phyloP scores from a whole-genome alignment of 2,329 filamentous ascomycete genomes.

The Bipolaris gigantea region DNA sequence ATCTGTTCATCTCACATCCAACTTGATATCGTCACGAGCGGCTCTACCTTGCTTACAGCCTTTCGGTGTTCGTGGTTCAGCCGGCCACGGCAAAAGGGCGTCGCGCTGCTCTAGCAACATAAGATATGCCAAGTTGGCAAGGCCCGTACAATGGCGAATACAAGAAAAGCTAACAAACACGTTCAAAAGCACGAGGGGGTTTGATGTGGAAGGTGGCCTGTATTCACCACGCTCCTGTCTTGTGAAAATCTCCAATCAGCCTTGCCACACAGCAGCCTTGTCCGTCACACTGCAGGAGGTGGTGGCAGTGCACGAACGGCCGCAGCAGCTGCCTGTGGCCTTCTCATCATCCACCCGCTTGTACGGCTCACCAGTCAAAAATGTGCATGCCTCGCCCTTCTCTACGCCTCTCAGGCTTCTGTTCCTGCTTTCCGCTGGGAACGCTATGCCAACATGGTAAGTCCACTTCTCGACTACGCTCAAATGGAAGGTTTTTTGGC shows the following conservation, averaged over 20 bases:
- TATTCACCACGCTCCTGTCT: constrained; percentile 2
- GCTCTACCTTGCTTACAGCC: background rate
- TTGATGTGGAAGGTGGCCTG: constrained; percentile 2
- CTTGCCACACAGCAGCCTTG: constrained; percentile 9
- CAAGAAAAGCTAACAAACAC: background rate
- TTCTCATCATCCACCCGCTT: constrained; percentile 10
- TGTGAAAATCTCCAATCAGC: constrained; percentile 7
- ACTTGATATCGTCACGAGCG: background rate
- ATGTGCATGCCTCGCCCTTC: constrained; percentile 9
- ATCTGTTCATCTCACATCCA: too few species aligned
- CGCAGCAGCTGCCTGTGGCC: constrained; percentile 6
- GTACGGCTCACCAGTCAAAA: constrained; percentile 28
- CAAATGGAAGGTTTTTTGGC: background rate
- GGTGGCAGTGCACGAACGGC: constrained; percentile 18
- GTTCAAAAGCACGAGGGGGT: background rate
- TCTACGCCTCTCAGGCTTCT: constrained; percentile 19
- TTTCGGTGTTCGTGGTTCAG: background rate
- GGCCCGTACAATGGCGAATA: background rate
- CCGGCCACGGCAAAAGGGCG: background rate
- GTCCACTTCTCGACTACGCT: background rate
- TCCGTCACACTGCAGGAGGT: constrained; percentile 8
- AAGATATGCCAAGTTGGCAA: background rate
- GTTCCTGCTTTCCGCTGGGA: constrained; percentile 11
- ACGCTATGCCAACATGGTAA: constrained; percentile 25
- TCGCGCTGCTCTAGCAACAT: too few species aligned